Base-by-base conservation (phyloP, 2,329 filamentous ascomycete genomes). In the Epichloe brachyelytri region DNA sequence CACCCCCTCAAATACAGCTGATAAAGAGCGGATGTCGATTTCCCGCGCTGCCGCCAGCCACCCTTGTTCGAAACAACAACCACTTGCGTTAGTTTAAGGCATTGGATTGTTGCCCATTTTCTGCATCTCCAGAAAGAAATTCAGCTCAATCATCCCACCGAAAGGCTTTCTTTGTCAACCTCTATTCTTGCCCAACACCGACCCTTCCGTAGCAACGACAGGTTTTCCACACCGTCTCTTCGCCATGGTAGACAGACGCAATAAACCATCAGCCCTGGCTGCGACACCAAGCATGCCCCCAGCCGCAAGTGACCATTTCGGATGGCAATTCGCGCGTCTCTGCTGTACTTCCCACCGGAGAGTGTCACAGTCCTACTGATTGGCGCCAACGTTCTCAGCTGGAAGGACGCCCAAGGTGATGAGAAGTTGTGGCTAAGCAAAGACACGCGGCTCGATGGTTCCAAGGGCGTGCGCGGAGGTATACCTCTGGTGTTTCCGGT, bases 401-500 rank as follows among this genome's bases (percentile, higher is more conserved):
- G 93, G 93, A 95, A 93, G 75, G 84, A 86, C 63, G 78, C 82
- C 53, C 74, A 78, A 52, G 86, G 86, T 46, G 71, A 80, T 51
- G 90, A 96, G 73, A 89, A 89, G 70, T 76, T 96, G 50, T 96
- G 88, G 78, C 63, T 96, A 58, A 93, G 86, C 69, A 80, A 89
- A 54, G 81, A 77, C 52, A 86, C 90, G 43, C 80, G 80, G 61
- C 74, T 95, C 51, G 90, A 97, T 64, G 91, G 93, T 49, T 83
- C 77, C 59, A 95, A 95, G 74, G 78, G 91, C 22, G 90, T 97
- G 49, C 79, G 93, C 56, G 93, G 93, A 51, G 91, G 91, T 14
- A 88, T 97, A 59, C 91, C 91, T 4, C 71, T 97, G 48, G 89
- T 96, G 37, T 97, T 96, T 65, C 91, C 91, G 8, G 90, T 95